Evolutionary conservation across 2,329 filamentous ascomycete genomes (phyloP), one percentile per base, ranked within the genome.

Genomic region (Claviceps maximensis): DNA sequence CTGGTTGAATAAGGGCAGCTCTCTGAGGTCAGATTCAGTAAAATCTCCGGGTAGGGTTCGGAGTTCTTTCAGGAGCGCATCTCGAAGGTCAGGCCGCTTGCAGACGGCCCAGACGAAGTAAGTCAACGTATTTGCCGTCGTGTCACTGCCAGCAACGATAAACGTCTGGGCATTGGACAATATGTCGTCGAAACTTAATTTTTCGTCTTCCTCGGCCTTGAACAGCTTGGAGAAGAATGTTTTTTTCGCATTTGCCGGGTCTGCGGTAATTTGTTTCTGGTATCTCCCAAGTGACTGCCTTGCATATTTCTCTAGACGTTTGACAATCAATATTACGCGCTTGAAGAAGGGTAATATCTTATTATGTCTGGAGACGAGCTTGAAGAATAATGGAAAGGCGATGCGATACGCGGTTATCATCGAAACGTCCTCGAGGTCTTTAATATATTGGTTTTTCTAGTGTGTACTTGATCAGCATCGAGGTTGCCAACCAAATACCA

Each of bases 81-180:
- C 56, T 38, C 63, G 62, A 27, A 72, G 54, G 0, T 58, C 51
- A 0, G 65, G 63, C 17, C 63, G 54, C 17, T 58, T 55, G 50
- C 64, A 68, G 9, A 73, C 60, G 5, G 62, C 58, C 69, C 70
- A 77, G 6, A 71, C 58, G 0, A 75, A 60, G 53, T 76, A 78
- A 0, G 75, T 78, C 45, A 79, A 55, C 0, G 73, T 73, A 13
- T 69, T 66, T 1, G 75, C 71, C 0, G 76, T 78, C 0, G 76
- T 79, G 53, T 78, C 75, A 40, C 68, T 74, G 1, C 76, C 76
- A 1, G 75, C 77, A 4, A 74, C 53, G 47, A 79, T 77, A 55
- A 73, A 75, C 0, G 57, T 60, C 7, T 65, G 63, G 0, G 74
- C 74, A 47, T 75, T 70, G 17, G 59, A 57, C 3, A 58, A 53